phyloP scores from a whole-genome alignment of 345 rosid species.

The Odontarrhena argentea region DNA sequence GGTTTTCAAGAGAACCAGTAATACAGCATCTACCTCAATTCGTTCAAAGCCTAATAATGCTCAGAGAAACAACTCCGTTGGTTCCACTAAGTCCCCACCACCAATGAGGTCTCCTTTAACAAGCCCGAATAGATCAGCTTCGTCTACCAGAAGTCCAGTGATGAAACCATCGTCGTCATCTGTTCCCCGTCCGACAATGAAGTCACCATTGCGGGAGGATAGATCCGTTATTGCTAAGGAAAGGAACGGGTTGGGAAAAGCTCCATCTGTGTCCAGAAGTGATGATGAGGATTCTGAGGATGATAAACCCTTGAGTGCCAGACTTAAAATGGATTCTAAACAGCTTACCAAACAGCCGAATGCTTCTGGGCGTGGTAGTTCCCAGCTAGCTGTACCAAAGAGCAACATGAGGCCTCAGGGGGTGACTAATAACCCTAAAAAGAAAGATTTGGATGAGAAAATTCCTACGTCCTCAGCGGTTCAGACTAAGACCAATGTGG shows the following conservation, averaged over 20 bases:
- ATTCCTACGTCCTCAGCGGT: conserved; percentile 1
- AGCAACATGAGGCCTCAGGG: conserved; percentile 35
- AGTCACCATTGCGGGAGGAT: conserved; percentile 30
- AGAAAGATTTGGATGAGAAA: conserved; percentile 22
- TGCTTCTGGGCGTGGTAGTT: conserved; percentile 25
- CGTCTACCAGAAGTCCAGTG: conserved; percentile 30
- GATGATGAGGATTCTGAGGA: conserved; percentile 74
- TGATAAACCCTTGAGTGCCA: conserved; percentile 68
- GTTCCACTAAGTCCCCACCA: conserved; percentile 38
- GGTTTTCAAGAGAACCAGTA: conserved; percentile 62
- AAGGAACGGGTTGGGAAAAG: conserved; percentile 42
- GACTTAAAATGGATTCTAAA: conserved; percentile 43
- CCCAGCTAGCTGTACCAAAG: conserved; percentile 24
- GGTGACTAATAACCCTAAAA: conserved; percentile 18
- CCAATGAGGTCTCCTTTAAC: conserved; percentile 38
- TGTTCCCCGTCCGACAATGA: conserved; percentile 27
- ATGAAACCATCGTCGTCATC: conserved; percentile 35
- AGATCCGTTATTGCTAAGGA: conserved; percentile 48
- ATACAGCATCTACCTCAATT: conserved; percentile 24
- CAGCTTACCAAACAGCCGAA: conserved; percentile 29
- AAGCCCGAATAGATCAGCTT: conserved; percentile 36
- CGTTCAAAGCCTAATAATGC: conserved; percentile 27
- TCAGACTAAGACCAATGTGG: conserved; percentile 32
- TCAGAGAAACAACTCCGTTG: conserved; percentile 4
- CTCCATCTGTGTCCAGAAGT: conserved; percentile 31